Conservation (phyloP, 2,329 filamentous ascomycete genomes). For the Trichoderma atroviride region DNA sequence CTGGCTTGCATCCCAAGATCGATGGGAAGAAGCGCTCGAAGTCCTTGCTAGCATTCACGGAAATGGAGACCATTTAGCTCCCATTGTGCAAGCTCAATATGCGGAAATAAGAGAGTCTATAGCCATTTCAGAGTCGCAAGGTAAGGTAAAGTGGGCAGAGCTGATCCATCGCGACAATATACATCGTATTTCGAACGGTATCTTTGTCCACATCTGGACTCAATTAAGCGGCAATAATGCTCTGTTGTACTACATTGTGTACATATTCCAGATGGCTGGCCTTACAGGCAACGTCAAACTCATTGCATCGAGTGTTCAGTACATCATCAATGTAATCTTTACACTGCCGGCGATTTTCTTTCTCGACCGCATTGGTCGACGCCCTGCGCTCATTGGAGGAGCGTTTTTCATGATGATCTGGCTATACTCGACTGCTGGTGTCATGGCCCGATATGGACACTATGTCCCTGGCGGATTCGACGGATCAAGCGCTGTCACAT, state of each 20-base stretch:
- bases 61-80: not conserved
- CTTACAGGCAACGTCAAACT: slow-evolving; percentile 14
- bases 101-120: slow-evolving; percentile 18
- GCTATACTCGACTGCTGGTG: not conserved
- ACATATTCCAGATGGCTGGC: slow-evolving; percentile 19
- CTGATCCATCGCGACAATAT: slow-evolving; percentile 18
- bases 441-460: slow-evolving; percentile 15
- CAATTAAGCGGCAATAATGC: slow-evolving; percentile 18
- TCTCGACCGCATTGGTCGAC: slow-evolving; percentile 10
- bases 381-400: slow-evolving; percentile 1
- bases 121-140: slow-evolving; percentile 8
- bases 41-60: slow-evolving; percentile 8
- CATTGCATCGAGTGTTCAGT: slow-evolving; percentile 8
- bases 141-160: slow-evolving; percentile 8
- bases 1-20: slow-evolving; percentile 13
- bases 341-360: not conserved
- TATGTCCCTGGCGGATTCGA: slow-evolving; percentile 6
- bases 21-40: slow-evolving; percentile 11
- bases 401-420: slow-evolving; percentile 18
- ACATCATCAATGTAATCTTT: slow-evolving; percentile 4
- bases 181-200: slow-evolving; percentile 11
- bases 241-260: slow-evolving; percentile 10
- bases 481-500: not conserved
- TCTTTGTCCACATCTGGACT: slow-evolving; percentile 16
- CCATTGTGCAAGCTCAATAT: slow-evolving; percentile 14